Conservation (phyloP, 306 rosid species). For the cucumber (Cucumis sativus) region Cucumber_9930_V3 NC_026657.2:32871001-32871500, state of each 20-base stretch:
- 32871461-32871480: constrained; percentile 79
- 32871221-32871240: not conserved
- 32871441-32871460: constrained; percentile 83
- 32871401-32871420: not conserved
- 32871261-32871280: not conserved
- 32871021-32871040: too few species aligned
- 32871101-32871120: too few species aligned
- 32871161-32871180: not conserved
- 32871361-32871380: not conserved
- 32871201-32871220: not conserved
- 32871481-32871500: constrained; percentile 98
- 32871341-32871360: not conserved
- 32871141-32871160: not conserved
- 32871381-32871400: not conserved
- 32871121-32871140: too few species aligned
- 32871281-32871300: not conserved
- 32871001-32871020: too few species aligned
- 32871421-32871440: constrained; percentile 10
- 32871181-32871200: not conserved
- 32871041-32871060: too few species aligned
- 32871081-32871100: too few species aligned
- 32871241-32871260: not conserved
- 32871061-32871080: too few species aligned
- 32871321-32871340: not conserved
- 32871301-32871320: not conserved